Evolutionary conservation across 1,139 yeast genomes (phyloP), one percentile per base, ranked within the genome.

Genomic region (Diutina neorugosa): DNA sequence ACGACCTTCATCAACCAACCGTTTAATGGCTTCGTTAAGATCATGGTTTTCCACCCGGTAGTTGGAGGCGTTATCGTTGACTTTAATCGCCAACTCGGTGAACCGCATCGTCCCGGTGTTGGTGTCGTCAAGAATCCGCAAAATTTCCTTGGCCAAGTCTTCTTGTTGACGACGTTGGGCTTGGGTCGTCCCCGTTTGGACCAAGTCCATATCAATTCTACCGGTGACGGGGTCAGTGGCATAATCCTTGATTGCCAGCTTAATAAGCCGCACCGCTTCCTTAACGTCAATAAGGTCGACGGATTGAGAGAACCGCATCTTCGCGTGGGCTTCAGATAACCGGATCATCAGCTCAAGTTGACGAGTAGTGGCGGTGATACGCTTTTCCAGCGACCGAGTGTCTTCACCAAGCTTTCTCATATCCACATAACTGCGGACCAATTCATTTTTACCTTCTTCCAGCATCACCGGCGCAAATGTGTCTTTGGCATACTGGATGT

Each of bases 221-320:
- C 99, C 99, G 0, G 98, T 91, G 47, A 86, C 76, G 37, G 98
- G 98, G 69, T 93, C 99, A 8, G 97, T 93, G 16, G 99, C 99
- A 66, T 93, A 94, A 60, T 93, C 98, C 68, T 93, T 93, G 59
- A 93, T 88, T 21, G 99, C 99, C 11, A 96, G 79, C 61, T 87
- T 84, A 65, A 91, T 93, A 59, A 93, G 75, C 59, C 98, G 78
- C 2, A 91, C 97, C 0, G 98, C 96, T 65, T 93, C 99, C 59
- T 78, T 77, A n/a, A 93, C 98, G 67, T 93, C 98, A 40, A 76
- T 77, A 27, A 86, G 73, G 53, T 83, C 85, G 4, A 93, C 99
- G 1, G 64, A 66, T 1, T 76, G 69, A 1, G 93, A 79, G 49
- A 93, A 74, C 60, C 96, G 81, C 96, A 94, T 87, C 68, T 90